phyloP scores from a whole-genome alignment of 108 stramenopile species.

The Cyclotella choctawhatcheeana region DNA sequence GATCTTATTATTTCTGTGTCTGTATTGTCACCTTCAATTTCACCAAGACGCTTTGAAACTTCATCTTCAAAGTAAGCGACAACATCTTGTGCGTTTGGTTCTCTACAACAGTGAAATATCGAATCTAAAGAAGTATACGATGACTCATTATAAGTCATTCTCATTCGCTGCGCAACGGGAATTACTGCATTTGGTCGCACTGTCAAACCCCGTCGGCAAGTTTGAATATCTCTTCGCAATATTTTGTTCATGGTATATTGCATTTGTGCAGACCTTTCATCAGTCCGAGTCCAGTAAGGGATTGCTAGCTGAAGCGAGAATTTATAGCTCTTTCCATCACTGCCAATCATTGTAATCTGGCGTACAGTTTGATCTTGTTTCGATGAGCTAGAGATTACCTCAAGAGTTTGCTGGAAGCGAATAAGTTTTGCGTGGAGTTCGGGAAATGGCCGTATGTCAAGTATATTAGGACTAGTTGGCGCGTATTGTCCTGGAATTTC shows the following conservation, averaged over 20 bases:
- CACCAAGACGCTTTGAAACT: conserved; percentile 34
- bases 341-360: conserved; percentile 82
- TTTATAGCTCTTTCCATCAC: conserved; percentile 74
- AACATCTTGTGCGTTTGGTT: conserved; percentile 17
- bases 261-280: conserved; percentile 82
- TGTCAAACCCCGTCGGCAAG: conserved; percentile 65
- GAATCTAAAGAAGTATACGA: conserved; percentile 70
- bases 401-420: conserved; percentile 68
- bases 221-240: conserved; percentile 57
- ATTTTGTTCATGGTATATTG: conserved; percentile 71
- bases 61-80: conserved; percentile 38
- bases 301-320: conserved; percentile 85
- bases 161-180: conserved; percentile 84
- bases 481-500: conserved; percentile 92
- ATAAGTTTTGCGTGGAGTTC: conserved; percentile 86
- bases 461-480: conserved; percentile 57
- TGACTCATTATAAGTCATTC: conserved; percentile 68
- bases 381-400: conserved; percentile 54
- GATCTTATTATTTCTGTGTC: conserved; percentile 24
- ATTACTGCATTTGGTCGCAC: conserved; percentile 78
- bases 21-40: conserved; percentile 22
- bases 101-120: conserved; percentile 37
- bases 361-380: conserved; percentile 73
- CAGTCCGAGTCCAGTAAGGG: conserved; percentile 86
- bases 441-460: conserved; percentile 74